phyloP scores from a whole-genome alignment of 495 filamentous ascomycete species.

The Cairneyella variabilis region DNA sequence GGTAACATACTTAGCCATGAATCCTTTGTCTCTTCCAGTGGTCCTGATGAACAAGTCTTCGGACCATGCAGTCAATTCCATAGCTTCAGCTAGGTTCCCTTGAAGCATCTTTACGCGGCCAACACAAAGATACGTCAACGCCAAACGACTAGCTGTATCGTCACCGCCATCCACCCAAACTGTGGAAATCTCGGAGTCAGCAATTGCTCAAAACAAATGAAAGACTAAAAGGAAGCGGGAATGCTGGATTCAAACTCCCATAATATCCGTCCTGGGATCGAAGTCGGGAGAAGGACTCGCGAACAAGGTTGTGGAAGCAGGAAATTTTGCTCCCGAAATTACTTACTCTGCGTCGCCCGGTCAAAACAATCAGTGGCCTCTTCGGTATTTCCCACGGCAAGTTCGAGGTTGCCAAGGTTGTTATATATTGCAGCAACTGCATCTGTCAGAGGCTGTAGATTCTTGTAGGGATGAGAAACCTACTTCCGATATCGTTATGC shows the following conservation, averaged over 20 bases:
- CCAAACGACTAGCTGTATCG: background rate
- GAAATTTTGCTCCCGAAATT: too few species aligned
- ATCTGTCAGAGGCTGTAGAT: background rate
- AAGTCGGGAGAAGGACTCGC: too few species aligned
- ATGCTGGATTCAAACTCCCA: too few species aligned
- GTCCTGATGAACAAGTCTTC: conserved; percentile 3
- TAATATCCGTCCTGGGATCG: too few species aligned
- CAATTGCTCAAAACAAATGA: too few species aligned
- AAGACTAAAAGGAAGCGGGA: too few species aligned
- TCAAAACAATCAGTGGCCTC: background rate
- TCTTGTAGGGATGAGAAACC: background rate
- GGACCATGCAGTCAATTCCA: background rate
- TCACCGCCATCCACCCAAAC: conserved; percentile 3
- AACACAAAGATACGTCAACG: conserved; percentile 2
- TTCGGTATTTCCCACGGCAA: background rate
- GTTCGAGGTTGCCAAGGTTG: conserved; percentile 1
- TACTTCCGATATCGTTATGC: background rate
- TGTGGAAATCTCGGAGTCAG: too few species aligned
- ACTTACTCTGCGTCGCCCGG: background rate
- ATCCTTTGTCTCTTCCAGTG: conserved; percentile 4
- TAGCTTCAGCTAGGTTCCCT: background rate
- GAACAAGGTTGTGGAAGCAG: too few species aligned
- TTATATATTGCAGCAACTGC: conserved; percentile 2
- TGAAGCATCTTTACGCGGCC: conserved; percentile 1
- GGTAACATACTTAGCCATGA: conserved; percentile 8